Conservation (phyloP, 2,329 filamentous ascomycete genomes). For the Pestalotiopsis sp. region DNA sequence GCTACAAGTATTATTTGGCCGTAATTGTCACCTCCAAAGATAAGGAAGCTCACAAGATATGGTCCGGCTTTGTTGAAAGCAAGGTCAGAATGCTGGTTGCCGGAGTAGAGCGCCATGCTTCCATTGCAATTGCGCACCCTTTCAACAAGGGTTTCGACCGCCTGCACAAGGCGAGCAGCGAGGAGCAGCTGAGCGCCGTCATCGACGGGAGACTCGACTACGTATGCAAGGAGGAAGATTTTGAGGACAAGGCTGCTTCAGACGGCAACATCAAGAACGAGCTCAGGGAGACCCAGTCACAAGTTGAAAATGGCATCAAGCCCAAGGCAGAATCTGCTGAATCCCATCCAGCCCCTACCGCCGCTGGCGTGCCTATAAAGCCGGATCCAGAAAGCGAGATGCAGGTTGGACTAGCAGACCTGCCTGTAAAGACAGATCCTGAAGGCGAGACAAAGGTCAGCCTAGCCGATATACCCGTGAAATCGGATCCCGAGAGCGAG, state of each 20-base stretch:
- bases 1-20: constrained; percentile 94
- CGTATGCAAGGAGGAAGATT: constrained; percentile 37
- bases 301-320: constrained; percentile 15
- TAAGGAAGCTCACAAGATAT: constrained; percentile 82
- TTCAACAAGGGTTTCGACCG: constrained; percentile 94
- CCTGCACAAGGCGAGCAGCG: constrained; percentile 69
- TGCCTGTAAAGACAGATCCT: constrained; percentile 1
- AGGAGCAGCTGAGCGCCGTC: constrained; percentile 52
- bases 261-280: constrained; percentile 18
- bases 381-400: background rate
- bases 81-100: constrained; percentile 86
- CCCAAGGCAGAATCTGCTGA: background rate
- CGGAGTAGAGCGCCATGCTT: constrained; percentile 77
- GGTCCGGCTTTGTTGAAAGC: constrained; percentile 92
- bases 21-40: constrained; percentile 81
- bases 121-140: constrained; percentile 82
- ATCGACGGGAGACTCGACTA: constrained; percentile 55
- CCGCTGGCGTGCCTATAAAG: constrained; percentile 1
- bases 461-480: constrained; percentile 13
- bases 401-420: constrained; percentile 20
- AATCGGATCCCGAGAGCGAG: constrained; percentile 28
- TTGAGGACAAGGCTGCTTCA: constrained; percentile 6
- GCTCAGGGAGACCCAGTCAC: constrained; percentile 18
- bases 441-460: constrained; percentile 14
- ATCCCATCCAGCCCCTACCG: background rate